Conservation (phyloP, 805 yeast genomes). For the Candida quercuum region DNA sequence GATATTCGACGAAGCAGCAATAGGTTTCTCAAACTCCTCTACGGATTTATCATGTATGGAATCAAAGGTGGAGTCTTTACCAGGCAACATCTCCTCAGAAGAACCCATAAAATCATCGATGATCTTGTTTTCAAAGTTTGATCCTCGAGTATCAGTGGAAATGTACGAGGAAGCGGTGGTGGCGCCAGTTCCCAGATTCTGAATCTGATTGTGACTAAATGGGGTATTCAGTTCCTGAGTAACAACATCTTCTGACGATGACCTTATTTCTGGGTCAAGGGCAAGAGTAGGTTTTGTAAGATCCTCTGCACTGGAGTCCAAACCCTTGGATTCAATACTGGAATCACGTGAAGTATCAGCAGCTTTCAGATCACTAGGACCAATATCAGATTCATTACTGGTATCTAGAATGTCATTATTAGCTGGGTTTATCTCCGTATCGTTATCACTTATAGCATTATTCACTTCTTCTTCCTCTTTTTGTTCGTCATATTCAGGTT, state of each 20-base stretch:
- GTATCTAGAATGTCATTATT: too few species aligned
- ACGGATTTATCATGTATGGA: constrained; percentile 4
- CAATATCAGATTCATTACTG: too few species aligned
- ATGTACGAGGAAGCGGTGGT: constrained; percentile 11
- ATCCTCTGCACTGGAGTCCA: too few species aligned
- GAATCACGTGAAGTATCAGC: too few species aligned
- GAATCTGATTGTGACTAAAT: background rate
- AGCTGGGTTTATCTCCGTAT: too few species aligned
- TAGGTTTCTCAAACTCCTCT: constrained; percentile 20
- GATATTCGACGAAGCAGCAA: constrained; percentile 24
- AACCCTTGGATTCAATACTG: too few species aligned
- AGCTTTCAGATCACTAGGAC: too few species aligned
- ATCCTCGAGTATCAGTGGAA: constrained; percentile 9
- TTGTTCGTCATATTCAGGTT: background rate
- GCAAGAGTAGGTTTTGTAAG: too few species aligned
- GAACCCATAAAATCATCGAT: constrained; percentile 20
- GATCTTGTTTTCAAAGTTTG: constrained; percentile 21
- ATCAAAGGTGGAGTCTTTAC: constrained; percentile 4
- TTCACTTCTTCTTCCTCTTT: background rate
- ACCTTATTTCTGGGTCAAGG: too few species aligned
- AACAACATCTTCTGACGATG: constrained; percentile 10
- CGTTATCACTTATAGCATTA: too few species aligned
- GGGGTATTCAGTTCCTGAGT: constrained; percentile 9
- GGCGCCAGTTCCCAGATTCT: background rate
- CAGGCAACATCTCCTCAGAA: constrained; percentile 15